These are phyloP conservation scores for Chaetomium sp. DNA, from an alignment of 2,329 filamentous ascomycete species.

Conservation along the genomic window DNA sequence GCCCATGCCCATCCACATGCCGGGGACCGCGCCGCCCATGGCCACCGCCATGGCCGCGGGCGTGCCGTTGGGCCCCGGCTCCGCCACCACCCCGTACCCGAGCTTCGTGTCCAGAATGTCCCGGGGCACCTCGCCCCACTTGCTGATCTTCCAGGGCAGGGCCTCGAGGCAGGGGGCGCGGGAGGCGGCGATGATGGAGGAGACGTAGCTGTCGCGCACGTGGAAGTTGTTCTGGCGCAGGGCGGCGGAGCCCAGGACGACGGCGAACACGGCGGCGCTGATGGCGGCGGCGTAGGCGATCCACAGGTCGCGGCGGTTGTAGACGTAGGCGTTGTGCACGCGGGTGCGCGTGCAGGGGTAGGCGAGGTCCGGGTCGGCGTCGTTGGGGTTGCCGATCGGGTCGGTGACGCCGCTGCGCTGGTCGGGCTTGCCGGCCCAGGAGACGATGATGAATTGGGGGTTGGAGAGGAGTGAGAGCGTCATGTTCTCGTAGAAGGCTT, in stretches of 20 bases:
- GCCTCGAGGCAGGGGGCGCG: slow-evolving; percentile 45
- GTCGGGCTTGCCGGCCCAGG: slow-evolving; percentile 41
- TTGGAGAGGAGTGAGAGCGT: slow-evolving; percentile 43
- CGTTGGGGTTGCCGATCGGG: not conserved
- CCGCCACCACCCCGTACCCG: slow-evolving; percentile 35
- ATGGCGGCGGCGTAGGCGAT: slow-evolving; percentile 39
- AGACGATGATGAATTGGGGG: slow-evolving; percentile 41
- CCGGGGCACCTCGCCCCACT: slow-evolving; percentile 33
- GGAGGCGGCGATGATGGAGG: slow-evolving; percentile 47
- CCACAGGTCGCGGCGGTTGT: slow-evolving; percentile 41
- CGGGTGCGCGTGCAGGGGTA: slow-evolving; percentile 42
- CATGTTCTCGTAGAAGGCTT: slow-evolving; percentile 44
- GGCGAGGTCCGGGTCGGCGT: slow-evolving; percentile 4
- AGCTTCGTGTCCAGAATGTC: slow-evolving; percentile 33
- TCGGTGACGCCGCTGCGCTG: slow-evolving; percentile 34
- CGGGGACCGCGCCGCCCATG: slow-evolving; percentile 12
- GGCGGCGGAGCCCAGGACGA: slow-evolving; percentile 42
- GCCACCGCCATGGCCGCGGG: slow-evolving; percentile 5
- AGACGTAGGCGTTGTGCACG: slow-evolving; percentile 41
- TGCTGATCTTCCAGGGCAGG: slow-evolving; percentile 35
- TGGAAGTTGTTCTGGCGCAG: slow-evolving; percentile 42
- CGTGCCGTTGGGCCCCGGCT: slow-evolving; percentile 20
- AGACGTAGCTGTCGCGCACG: slow-evolving; percentile 44
- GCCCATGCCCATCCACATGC: slow-evolving; percentile 9
- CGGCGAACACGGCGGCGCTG: slow-evolving; percentile 32